Percentiles rank a stretch among this genome's conserved stretches.
Conservation (phyloP, 495 filamentous ascomycete species). For the Daldinia vernicosa region DNA sequence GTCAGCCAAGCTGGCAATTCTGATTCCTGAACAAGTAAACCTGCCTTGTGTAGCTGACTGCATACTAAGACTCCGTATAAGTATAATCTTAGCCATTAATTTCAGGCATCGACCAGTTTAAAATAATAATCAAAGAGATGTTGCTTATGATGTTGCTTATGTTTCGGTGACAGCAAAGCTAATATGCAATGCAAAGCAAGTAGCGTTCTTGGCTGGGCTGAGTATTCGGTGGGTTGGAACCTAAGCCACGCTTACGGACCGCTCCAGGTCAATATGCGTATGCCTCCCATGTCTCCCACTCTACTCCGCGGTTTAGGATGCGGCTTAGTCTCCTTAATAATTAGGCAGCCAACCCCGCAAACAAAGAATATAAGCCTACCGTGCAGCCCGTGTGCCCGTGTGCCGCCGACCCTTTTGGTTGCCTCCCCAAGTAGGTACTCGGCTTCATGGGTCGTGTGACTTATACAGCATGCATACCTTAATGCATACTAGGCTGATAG, state of each 20-base stretch:
- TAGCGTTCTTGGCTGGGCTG: neutral
- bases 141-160: neutral
- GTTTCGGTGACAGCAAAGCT: neutral
- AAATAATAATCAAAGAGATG: neutral
- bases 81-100: neutral
- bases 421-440: neutral
- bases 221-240: neutral
- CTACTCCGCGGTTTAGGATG: neutral
- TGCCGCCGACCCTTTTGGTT: neutral
- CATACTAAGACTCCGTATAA: neutral
- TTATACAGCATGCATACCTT: neutral
- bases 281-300: neutral
- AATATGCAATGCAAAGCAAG: neutral
- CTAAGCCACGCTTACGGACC: neutral
- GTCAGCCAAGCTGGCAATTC: conserved; percentile 3
- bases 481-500: too few species aligned
- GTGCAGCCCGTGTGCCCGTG: too few species aligned
- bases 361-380: neutral
- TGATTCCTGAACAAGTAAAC: neutral
- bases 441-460: neutral
- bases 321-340: neutral
- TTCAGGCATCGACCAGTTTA: neutral
- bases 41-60: neutral
- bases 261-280: neutral
- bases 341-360: neutral